Evolutionary conservation across 2,329 filamentous ascomycete genomes (phyloP), one percentile per base, ranked within the genome.

Genomic region (Gliomastix tumulicola): DNA sequence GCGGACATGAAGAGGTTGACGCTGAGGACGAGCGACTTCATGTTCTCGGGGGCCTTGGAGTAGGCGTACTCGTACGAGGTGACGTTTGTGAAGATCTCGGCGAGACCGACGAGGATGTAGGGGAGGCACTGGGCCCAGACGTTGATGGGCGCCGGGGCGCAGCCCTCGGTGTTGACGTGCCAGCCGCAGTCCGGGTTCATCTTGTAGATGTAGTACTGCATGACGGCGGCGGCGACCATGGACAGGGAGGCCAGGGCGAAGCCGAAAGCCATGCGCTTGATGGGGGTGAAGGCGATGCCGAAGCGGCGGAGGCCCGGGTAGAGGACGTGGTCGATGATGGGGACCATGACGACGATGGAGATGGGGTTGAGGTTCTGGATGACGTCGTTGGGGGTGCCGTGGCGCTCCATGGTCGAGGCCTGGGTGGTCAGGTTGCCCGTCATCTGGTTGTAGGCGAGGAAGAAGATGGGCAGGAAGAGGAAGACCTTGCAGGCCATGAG

Each of bases 361-460:
- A 89, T 76, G 6, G 84, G 82, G 56, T 88, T 81, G 28, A 89
- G 66, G 60, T 88, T 88, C 55, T 79, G 74, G 49, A 89, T 74
- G 39, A 88, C 63, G 53, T 89, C 84, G 65, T 89, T 89, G 49
- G 84, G 85, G 4, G 86, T 71, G 21, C 83, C 82, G 51, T 82
- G 68, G 4, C 81, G 73, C 36, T 71, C 49, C 82, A 86, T 76
- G 36, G 75, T 77, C 6, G 71, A 68, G 20, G 78, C 81, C 62
- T 87, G 82, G 11, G 71, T 75, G 22, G 72, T 72, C 16, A 79
- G 55, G 56, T 79, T 79, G 53, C 68, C 71, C 35, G 69, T 75
- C 57, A 81, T 69, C 56, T 79, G 72, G 59, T 72, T 74, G 56
- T 77, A 76, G 20, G 68, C 65, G 38, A 72, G 60, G 65, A 72